phyloP scores from a whole-genome alignment of 2,329 filamentous ascomycete genomes.

The Claviceps fusiformis region DNA sequence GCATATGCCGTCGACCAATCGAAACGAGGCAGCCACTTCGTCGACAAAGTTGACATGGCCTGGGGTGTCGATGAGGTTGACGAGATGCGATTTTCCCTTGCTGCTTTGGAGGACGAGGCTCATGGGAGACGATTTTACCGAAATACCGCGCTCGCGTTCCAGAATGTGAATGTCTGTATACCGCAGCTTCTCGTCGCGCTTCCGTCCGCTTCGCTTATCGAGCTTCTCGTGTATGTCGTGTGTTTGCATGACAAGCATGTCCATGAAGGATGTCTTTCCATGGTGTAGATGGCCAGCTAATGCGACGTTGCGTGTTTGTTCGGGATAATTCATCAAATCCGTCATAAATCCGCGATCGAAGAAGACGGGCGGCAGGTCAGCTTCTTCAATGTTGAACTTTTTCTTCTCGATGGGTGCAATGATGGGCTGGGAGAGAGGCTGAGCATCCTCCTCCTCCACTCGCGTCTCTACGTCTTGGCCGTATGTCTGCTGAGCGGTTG shows the following conservation, averaged over 20 bases:
- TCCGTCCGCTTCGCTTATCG: conserved; percentile 68
- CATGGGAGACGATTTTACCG: conserved; percentile 90
- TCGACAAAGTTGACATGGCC: conserved; percentile 98
- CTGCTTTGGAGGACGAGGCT: conserved; percentile 78
- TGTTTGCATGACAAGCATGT: conserved; percentile 93
- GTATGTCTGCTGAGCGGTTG: conserved; percentile 92
- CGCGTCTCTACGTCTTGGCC: conserved; percentile 87
- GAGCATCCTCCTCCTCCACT: conserved; percentile 94
- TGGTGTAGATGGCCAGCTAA: conserved; percentile 90
- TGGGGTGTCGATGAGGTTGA: conserved; percentile 92
- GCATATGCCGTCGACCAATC: conserved; percentile 82
- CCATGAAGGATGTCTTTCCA: conserved; percentile 95
- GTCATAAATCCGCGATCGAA: conserved; percentile 88
- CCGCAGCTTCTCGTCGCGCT: conserved; percentile 75
- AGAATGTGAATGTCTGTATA: conserved; percentile 89
- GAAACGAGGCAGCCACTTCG: conserved; percentile 78
- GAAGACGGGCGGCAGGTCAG: conserved; percentile 75
- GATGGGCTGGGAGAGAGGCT: conserved; percentile 83
- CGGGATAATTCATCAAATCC: conserved; percentile 89
- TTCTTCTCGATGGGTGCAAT: conserved; percentile 87
- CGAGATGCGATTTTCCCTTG: conserved; percentile 83
- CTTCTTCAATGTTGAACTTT: conserved; percentile 90
- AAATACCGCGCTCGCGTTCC: conserved; percentile 79
- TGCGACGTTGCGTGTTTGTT: conserved; percentile 86
- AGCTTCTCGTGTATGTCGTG: conserved; percentile 72